Conservation (phyloP, 371 early-diverging fungal species). For the Mucor circinelloides region DNA sequence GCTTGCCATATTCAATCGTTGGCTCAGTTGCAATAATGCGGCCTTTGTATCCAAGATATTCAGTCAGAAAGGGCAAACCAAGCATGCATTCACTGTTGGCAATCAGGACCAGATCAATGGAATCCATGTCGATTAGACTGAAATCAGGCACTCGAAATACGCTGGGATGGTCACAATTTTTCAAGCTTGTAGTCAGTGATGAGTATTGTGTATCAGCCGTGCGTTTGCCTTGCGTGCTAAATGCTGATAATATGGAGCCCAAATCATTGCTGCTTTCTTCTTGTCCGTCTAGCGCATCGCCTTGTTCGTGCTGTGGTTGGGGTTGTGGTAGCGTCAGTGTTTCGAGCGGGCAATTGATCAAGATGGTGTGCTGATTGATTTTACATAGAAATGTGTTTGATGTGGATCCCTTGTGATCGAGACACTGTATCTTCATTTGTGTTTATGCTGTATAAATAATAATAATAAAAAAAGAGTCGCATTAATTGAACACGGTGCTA, state of each 20-base stretch:
- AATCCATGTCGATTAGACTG: slow-evolving; percentile 53
- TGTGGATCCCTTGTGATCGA: slow-evolving; percentile 28
- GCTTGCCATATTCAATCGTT: slow-evolving; percentile 18
- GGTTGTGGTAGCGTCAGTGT: slow-evolving; percentile 15
- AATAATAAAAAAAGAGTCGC: no score
- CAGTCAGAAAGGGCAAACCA: slow-evolving; percentile 84
- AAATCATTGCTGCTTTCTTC: slow-evolving; percentile 7
- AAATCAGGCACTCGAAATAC: slow-evolving; percentile 58
- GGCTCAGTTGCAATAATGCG: slow-evolving; percentile 23
- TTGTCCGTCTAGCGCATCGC: background rate
- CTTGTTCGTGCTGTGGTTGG: background rate
- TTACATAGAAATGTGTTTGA: slow-evolving; percentile 43
- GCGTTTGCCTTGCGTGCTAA: slow-evolving; percentile 23
- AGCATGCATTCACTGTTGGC: slow-evolving; percentile 75
- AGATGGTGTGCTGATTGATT: slow-evolving; percentile 35
- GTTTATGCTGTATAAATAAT: background rate
- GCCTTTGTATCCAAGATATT: slow-evolving; percentile 83
- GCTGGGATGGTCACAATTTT: slow-evolving; percentile 24
- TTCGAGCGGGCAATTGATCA: slow-evolving; percentile 50
- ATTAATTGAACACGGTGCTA: slow-evolving; percentile 1
- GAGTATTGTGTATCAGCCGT: slow-evolving; percentile 23
- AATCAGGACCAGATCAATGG: slow-evolving; percentile 78
- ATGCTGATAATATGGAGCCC: slow-evolving; percentile 9
- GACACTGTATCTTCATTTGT: slow-evolving; percentile 40
- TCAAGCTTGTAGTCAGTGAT: background rate